phyloP scores from a whole-genome alignment of 768 basidiomycete genomes.

The Amanita pseudoporphyria region DNA sequence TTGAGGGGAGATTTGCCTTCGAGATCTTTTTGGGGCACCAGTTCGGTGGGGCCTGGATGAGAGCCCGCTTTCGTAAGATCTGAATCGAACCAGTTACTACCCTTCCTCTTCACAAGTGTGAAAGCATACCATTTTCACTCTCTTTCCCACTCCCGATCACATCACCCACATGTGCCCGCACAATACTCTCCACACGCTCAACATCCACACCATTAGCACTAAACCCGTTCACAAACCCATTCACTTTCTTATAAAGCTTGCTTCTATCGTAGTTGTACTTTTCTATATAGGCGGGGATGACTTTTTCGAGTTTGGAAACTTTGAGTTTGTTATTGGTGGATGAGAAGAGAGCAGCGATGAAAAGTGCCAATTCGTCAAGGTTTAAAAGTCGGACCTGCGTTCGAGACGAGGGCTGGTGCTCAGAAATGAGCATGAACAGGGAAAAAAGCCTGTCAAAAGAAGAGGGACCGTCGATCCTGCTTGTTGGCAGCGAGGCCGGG shows the following conservation, averaged over 20 bases:
- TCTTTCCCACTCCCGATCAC: too few relatives aligned
- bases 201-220: background rate
- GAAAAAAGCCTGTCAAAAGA: background rate
- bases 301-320: background rate
- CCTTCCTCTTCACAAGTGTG: too few relatives aligned
- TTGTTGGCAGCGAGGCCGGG: too few relatives aligned
- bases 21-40: background rate
- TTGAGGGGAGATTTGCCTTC: background rate
- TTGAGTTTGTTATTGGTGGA: background rate
- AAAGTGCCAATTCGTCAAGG: background rate
- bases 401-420: background rate
- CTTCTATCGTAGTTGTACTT: background rate
- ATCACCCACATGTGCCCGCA: background rate
- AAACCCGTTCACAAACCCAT: background rate
- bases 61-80: too few relatives aligned
- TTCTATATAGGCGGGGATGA: background rate
- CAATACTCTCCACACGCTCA: background rate
- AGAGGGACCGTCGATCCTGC: too few relatives aligned
- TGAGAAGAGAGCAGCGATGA: conserved; percentile 4
- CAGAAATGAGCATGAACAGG: background rate
- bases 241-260: conserved; percentile 3
- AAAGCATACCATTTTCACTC: background rate
- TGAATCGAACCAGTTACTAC: too few relatives aligned
- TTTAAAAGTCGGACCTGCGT: background rate
- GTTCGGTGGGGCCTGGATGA: background rate